These are phyloP conservation scores for Sugiyamaella pinicola DNA, from an alignment of 1,139 yeast genomes.

Conservation along the genomic window DNA sequence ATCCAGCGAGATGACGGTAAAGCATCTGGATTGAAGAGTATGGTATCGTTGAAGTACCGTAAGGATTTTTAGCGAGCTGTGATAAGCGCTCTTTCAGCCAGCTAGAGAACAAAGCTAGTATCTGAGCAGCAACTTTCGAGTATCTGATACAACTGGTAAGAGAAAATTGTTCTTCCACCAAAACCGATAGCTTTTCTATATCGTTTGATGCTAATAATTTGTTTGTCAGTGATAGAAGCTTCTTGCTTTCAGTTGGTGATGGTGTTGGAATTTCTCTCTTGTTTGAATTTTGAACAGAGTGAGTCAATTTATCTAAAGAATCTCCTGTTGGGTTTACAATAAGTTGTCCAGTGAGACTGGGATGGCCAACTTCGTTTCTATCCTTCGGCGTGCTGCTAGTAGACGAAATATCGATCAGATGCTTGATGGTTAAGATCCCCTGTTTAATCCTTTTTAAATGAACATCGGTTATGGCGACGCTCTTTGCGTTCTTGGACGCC, in stretches of 20 bases:
- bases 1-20: not conserved
- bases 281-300: conserved; percentile 9
- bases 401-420: conserved; percentile 5
- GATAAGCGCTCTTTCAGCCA: conserved; percentile 7
- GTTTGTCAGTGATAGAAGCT: not conserved
- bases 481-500: not conserved
- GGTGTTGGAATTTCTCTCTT: not conserved
- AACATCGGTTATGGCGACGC: not conserved
- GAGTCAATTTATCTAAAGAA: not conserved
- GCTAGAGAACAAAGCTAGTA: conserved; percentile 7
- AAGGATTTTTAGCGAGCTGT: not conserved
- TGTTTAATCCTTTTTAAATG: conserved; percentile 7
- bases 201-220: conserved; percentile 5
- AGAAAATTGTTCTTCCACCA: not conserved
- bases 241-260: not conserved
- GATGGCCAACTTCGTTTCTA: not conserved
- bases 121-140: conserved; percentile 1
- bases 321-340: conserved; percentile 3
- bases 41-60: not conserved
- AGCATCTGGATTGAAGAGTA: not conserved
- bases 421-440: conserved; percentile 11
- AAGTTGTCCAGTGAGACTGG: not conserved
- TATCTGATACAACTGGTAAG: not conserved
- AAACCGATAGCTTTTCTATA: not conserved
- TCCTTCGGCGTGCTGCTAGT: not conserved